Conservation (phyloP, 2,329 filamentous ascomycete genomes). For the Elsinoe ampelina region DNA sequence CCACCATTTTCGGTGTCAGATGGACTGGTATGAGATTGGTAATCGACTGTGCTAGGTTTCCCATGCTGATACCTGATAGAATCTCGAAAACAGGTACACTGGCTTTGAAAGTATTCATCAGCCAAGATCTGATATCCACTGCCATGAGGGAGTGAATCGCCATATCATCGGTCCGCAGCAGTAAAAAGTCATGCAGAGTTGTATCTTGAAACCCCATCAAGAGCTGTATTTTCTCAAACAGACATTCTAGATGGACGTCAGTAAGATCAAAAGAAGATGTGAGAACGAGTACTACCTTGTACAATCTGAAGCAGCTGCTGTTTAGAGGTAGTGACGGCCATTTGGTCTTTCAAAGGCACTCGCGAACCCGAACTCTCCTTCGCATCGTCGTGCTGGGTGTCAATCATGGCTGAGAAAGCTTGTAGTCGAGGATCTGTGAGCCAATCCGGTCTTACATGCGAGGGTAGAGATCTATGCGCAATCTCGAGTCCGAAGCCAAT, state of each 20-base stretch:
- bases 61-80: constrained; percentile 19
- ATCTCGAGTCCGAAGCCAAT: background rate
- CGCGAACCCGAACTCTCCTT: background rate
- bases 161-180: constrained; percentile 21
- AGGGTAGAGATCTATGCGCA: background rate
- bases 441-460: background rate
- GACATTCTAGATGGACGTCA: background rate
- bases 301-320: background rate
- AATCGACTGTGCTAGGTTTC: background rate
- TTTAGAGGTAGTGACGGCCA: background rate
- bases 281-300: background rate
- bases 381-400: background rate
- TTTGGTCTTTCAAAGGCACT: background rate
- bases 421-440: background rate
- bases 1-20: background rate
- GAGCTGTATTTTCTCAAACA: background rate
- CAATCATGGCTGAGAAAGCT: background rate
- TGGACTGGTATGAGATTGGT: background rate
- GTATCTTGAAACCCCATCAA: background rate
- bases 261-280: background rate
- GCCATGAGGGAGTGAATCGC: constrained; percentile 33
- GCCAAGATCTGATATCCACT: constrained; percentile 40
- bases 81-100: constrained; percentile 42
- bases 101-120: constrained; percentile 35
- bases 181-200: background rate